phyloP scores from a whole-genome alignment of 208 protist species.

The Trypanosoma cruzi region DNA sequence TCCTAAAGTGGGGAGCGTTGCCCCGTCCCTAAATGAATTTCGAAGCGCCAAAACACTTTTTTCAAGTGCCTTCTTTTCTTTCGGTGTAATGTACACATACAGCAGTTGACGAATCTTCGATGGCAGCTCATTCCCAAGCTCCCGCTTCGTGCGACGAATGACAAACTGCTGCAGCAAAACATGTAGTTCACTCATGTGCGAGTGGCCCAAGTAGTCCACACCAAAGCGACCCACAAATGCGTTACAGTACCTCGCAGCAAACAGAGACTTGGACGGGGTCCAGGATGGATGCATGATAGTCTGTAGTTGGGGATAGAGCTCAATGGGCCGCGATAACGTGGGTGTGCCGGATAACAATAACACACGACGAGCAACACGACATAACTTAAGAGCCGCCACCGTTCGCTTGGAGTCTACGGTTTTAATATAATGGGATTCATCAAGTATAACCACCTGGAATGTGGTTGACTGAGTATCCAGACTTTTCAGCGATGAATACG shows the following conservation, averaged over 20 bases:
- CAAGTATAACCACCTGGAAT: constrained; percentile 93
- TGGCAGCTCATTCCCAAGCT: constrained; percentile 89
- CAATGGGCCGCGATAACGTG: constrained; percentile 93
- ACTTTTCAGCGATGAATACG: constrained; percentile 81
- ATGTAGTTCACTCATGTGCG: constrained; percentile 93
- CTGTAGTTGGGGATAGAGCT: constrained; percentile 95
- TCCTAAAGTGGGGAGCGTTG: not conserved
- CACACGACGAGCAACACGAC: constrained; percentile 64
- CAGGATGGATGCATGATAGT: constrained; percentile 57
- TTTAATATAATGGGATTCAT: constrained; percentile 97
- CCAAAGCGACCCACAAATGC: constrained; percentile 75
- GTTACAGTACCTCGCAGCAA: constrained; percentile 95
- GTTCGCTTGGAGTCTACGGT: constrained; percentile 81
- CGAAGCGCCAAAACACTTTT: constrained; percentile 73
- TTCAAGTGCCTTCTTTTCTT: constrained; percentile 82
- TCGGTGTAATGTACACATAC: constrained; percentile 85
- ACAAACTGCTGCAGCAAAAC: constrained; percentile 88
- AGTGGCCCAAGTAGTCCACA: constrained; percentile 74
- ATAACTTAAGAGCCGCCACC: constrained; percentile 74
- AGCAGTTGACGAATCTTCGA: constrained; percentile 87
- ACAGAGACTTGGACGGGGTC: constrained; percentile 77
- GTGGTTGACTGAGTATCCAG: constrained; percentile 34
- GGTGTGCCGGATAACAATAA: constrained; percentile 95
- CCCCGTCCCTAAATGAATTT: constrained; percentile 29
- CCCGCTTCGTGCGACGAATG: constrained; percentile 94